phyloP scores from a whole-genome alignment of 306 rosid genomes.

The Amphicarpaea edgeworthii region DNA sequence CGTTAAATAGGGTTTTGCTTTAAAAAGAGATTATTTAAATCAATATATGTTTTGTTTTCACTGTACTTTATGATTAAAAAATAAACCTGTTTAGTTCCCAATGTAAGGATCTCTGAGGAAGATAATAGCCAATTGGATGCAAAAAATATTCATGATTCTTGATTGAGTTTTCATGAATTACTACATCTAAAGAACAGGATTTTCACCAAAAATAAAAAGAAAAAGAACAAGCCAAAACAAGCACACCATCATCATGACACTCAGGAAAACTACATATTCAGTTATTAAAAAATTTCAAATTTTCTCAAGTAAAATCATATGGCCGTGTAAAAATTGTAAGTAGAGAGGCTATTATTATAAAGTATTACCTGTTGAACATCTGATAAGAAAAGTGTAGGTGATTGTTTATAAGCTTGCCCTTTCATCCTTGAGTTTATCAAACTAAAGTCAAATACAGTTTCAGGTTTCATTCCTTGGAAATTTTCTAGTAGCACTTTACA shows the following conservation, averaged over 20 bases:
- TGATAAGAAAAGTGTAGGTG: constrained; percentile 77
- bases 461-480: constrained; percentile 78
- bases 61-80: constrained; percentile 3
- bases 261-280: constrained; percentile 31
- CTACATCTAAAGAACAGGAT: neutral
- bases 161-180: neutral
- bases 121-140: neutral
- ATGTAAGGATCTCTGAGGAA: constrained; percentile 7
- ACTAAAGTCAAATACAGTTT: constrained; percentile 72
- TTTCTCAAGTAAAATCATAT: constrained; percentile 27
- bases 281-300: constrained; percentile 2
- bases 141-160: constrained; percentile 8
- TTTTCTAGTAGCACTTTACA: constrained; percentile 71
- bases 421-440: constrained; percentile 75
- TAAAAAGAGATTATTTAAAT: neutral
- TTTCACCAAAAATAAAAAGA: neutral
- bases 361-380: constrained; percentile 92
- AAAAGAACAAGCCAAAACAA: neutral
- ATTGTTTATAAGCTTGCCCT: constrained; percentile 72
- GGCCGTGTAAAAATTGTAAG: constrained; percentile 16
- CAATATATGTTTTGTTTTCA: neutral
- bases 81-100: neutral
- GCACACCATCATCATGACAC: constrained; percentile 15
- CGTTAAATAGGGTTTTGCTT: neutral
- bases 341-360: constrained; percentile 22